Evolutionary conservation across 768 basidiomycete genomes (phyloP), one percentile per base, ranked within the genome.

Genomic region (Pluteus cervinus): DNA sequence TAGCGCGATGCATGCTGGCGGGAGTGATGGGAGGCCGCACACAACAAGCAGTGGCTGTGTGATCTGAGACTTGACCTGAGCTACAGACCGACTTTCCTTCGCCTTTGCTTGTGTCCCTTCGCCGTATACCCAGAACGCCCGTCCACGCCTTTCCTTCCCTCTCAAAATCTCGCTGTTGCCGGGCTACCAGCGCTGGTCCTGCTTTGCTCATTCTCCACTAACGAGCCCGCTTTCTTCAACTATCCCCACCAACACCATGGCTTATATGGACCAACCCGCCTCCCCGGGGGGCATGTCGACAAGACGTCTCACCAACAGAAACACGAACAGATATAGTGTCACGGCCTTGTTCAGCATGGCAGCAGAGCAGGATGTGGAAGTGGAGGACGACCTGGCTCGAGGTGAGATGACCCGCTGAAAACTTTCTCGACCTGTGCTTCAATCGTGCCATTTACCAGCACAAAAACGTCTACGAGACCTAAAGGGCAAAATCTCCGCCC

Each of bases 341-440:
- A 97, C 88, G 34, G 90, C 90, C 18, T 71, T 97, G 49, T 97
- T 94, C 58, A 90, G 87, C 53, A 92, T 98, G 84, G 94, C 93
- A 9, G 94, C 94, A 24, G 94, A 98, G 64, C 92, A 97, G 69
- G 94, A 98, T 57, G 84, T 92, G 8, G 94, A 98, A 60, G 87
- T 97, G 30, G 92, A 96, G 57, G 94, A 98, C 60, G 94, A 97
- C 59, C 67, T 98, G 41, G 91, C 94, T 5, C 71, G 90, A 74
- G 90, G 91, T 89, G 51, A 46, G 80, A 11, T 16, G n/a, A 30
- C n/a, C 34, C 31, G 26, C 26, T 33, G 21, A 29, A 17, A 20
- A 18, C 38, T 39, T 23, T 37, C 33, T 31, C 31, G 26, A 39
- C 12, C 29, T 41, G 24, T 35, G 20, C 18, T 24, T 14, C 7